Evolutionary conservation across 805 yeast species (phyloP).

Genomic region (Brettanomyces naardenensis): DNA sequence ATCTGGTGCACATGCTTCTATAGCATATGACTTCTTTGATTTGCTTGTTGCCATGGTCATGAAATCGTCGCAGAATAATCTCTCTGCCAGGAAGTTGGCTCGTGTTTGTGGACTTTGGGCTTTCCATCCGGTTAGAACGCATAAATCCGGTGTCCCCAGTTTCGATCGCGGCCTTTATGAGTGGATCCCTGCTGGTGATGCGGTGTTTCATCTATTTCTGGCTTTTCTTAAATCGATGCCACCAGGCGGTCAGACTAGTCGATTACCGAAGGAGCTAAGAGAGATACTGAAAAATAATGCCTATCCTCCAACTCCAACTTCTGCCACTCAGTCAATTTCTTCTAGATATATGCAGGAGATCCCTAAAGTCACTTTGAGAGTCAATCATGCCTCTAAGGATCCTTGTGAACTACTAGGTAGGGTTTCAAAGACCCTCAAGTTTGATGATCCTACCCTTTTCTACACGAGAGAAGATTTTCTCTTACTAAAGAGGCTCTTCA

Average conservation of each 20-base stretch:
- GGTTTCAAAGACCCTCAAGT: conserved; percentile 51
- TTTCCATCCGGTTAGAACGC: conserved; percentile 32
- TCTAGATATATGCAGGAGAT: conserved; percentile 25
- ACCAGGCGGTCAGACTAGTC: conserved; percentile 45
- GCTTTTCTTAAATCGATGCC: conserved; percentile 76
- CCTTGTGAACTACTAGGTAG: conserved; percentile 55
- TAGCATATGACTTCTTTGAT: conserved; percentile 82
- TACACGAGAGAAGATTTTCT: conserved; percentile 74
- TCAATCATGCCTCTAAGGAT: conserved; percentile 36
- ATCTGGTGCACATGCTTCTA: conserved; percentile 83
- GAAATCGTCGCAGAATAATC: conserved; percentile 66
- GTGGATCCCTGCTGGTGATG: conserved; percentile 81
- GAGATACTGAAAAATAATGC: conserved; percentile 53
- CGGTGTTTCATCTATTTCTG: conserved; percentile 71
- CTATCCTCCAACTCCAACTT: conserved; percentile 61
- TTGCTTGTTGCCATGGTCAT: conserved; percentile 69
- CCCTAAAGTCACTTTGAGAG: conserved; percentile 27
- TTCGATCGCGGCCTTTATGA: conserved; percentile 65
- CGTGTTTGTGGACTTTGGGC: conserved; percentile 89
- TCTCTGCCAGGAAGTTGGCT: conserved; percentile 74
- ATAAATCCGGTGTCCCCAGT: conserved; percentile 30
- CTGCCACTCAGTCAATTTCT: conserved; percentile 17
- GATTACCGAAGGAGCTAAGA: conserved; percentile 60
- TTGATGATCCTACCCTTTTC: conserved; percentile 62
- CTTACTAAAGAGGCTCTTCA: conserved; percentile 63